phyloP scores from a whole-genome alignment of 176 grass and related monocot species.

The Musa beccarii region DNA sequence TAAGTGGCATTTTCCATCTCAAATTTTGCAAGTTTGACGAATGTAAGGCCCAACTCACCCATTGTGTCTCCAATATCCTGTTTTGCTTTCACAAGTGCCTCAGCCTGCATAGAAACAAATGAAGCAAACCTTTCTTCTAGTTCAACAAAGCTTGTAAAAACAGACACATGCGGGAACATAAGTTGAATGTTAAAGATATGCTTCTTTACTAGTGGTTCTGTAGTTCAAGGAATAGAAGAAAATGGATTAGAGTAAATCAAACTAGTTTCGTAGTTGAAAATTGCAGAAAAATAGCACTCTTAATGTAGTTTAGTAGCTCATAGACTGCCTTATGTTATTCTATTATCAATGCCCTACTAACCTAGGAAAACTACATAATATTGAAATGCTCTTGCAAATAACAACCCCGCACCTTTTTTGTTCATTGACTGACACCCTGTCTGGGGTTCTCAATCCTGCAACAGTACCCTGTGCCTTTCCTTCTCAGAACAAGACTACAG shows the following conservation, averaged over 20 bases:
- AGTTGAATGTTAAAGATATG: not conserved
- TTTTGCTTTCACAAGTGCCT: slow-evolving; percentile 51
- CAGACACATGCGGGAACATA: not conserved
- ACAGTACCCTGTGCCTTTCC: not conserved
- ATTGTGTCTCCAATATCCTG: slow-evolving; percentile 64
- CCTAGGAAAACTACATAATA: not conserved
- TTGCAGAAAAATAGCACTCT: not conserved
- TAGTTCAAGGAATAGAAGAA: not conserved
- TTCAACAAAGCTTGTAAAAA: slow-evolving; percentile 3
- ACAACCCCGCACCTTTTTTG: not conserved
- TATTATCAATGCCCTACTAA: not conserved
- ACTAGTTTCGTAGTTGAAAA: not conserved
- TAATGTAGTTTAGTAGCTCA: not conserved
- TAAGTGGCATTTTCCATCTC: slow-evolving; percentile 48
- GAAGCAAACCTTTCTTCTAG: slow-evolving; percentile 12
- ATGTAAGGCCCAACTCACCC: slow-evolving; percentile 69
- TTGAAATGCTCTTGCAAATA: not conserved
- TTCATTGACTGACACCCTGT: not conserved
- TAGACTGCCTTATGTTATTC: not conserved
- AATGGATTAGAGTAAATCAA: not conserved
- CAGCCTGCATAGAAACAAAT: slow-evolving; percentile 43
- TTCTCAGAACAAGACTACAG: not conserved
- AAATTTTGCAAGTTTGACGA: slow-evolving; percentile 80
- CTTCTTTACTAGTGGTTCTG: not conserved
- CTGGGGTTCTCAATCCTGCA: not conserved